Evolutionary conservation across 805 yeast species (phyloP), one percentile per base, ranked within the genome.

Genomic region (Torulaspora franciscae): DNA sequence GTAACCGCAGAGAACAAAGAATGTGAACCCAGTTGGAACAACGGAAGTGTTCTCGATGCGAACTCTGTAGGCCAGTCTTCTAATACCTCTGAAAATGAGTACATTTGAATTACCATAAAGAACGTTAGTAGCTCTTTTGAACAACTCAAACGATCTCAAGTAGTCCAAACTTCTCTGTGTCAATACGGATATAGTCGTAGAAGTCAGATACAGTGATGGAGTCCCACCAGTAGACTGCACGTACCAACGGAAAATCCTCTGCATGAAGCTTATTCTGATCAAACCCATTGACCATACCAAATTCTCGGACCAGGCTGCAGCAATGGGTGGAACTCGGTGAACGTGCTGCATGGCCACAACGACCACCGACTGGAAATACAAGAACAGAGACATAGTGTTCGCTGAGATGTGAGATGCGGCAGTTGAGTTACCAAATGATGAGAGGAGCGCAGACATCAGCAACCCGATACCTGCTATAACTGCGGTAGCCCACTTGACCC

Each of bases 281-380:
- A 90, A 72, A 2, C 97, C 97, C 85, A 90, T 85, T 1, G 96
- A 86, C 97, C 97, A 90, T 24, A 88, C 89, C 58, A 90, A 72
- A 60, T 90, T 89, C 64, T 86, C 95, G 6, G 89, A 72, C 97
- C 97, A 90, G 7, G 95, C 81, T 9, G 85, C 75, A 7, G 95
- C 96, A 58, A 90, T 87, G 13, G 96, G 96, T 7, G 97, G 97
- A 4, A 86, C 82, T 46, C 83, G 72, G 57, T 83, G 87, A 38
- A 88, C 96, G 50, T 84, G 83, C 63, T 82, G 77, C 96, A 90
- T 86, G 24, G 83, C 73, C 35, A 89, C 80, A 41, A 89, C 79
- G 27, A 85, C 95, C 26, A 85, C 89, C 53, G 87, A 76, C 69
- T 90, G 97, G 75, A 89, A 90, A 67, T 90, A 90, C 41, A 81